Evolutionary conservation across 805 yeast species (phyloP).

Genomic region (Wickerhamiella bombiphila): DNA sequence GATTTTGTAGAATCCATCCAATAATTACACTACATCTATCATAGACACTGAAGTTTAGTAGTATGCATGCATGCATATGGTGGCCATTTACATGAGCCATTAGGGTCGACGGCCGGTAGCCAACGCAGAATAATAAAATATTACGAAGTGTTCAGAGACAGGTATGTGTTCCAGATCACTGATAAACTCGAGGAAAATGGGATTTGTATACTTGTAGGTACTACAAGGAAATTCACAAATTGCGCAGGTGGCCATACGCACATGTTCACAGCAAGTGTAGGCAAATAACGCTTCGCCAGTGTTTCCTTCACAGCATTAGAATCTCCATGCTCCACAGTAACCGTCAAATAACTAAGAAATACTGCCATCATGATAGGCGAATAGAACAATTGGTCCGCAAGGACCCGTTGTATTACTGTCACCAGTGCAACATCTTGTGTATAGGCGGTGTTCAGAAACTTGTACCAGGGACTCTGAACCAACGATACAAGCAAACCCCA

Average conservation of each 20-base stretch:
- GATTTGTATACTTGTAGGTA: conserved; percentile 74
- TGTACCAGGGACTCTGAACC: conserved; percentile 80
- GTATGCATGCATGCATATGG: too few species aligned
- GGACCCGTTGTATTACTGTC: conserved; percentile 70
- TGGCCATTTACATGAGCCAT: too few species aligned
- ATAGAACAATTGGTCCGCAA: conserved; percentile 79
- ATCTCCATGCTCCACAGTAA: conserved; percentile 63
- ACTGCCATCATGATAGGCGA: conserved; percentile 73
- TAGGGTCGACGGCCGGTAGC: too few species aligned
- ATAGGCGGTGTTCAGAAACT: conserved; percentile 60
- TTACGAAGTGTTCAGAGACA: conserved; percentile 52
- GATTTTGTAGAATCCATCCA: too few species aligned
- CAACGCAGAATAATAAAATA: too few species aligned
- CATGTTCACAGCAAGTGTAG: conserved; percentile 65
- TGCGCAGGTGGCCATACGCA: conserved; percentile 86
- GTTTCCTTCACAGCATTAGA: conserved; percentile 48
- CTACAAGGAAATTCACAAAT: conserved; percentile 53
- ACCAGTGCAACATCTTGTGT: conserved; percentile 59
- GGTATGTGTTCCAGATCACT: conserved; percentile 86
- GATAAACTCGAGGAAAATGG: conserved; percentile 82
- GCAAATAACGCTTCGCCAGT: conserved; percentile 36
- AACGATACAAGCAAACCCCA: conserved; percentile 84
- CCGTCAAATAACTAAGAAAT: conserved; percentile 74
- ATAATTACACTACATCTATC: too few species aligned
- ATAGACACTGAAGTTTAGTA: too few species aligned